A percentile compares a stretch with the other conserved stretches of the same genome.
Evolutionary conservation across 2,329 filamentous ascomycete genomes (phyloP).

Genomic region (Ophiostoma piceae): DNA sequence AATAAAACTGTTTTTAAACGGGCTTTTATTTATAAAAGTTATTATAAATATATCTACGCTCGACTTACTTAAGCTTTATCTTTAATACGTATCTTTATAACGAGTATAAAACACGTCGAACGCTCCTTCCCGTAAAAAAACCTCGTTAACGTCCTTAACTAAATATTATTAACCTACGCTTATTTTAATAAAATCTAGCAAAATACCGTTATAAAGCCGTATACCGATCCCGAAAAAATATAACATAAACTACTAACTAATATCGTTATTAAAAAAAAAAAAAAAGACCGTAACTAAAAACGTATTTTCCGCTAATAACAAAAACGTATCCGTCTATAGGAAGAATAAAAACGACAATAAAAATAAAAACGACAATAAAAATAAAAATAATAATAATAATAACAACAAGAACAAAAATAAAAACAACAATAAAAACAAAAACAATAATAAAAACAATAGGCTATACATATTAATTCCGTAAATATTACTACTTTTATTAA

Average conservation of each 20-base stretch:
- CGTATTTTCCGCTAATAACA: neutral
- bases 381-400: too few relatives aligned
- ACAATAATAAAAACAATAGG: neutral
- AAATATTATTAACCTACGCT: slow-evolving; percentile 29
- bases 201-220: slow-evolving; percentile 37
- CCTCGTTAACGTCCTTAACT: slow-evolving; percentile 39
- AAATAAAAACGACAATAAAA: neutral
- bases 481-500: neutral
- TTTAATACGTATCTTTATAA: slow-evolving; percentile 37
- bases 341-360: neutral
- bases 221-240: neutral
- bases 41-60: slow-evolving; percentile 58
- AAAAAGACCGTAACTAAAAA: neutral
- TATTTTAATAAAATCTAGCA: slow-evolving; percentile 37
- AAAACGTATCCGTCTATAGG: neutral
- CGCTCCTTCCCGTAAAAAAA: slow-evolving; percentile 37
- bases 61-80: slow-evolving; percentile 54
- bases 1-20: slow-evolving; percentile 46
- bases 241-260: neutral
- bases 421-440: fast-evolving
- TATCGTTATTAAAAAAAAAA: neutral
- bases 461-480: neutral
- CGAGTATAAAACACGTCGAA: slow-evolving; percentile 43
- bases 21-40: slow-evolving; percentile 45
- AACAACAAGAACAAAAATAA: too few relatives aligned